These are phyloP conservation scores for Diplocarpon rosae DNA, from an alignment of 2,329 filamentous ascomycete genomes.

Conservation along the genomic window DNA sequence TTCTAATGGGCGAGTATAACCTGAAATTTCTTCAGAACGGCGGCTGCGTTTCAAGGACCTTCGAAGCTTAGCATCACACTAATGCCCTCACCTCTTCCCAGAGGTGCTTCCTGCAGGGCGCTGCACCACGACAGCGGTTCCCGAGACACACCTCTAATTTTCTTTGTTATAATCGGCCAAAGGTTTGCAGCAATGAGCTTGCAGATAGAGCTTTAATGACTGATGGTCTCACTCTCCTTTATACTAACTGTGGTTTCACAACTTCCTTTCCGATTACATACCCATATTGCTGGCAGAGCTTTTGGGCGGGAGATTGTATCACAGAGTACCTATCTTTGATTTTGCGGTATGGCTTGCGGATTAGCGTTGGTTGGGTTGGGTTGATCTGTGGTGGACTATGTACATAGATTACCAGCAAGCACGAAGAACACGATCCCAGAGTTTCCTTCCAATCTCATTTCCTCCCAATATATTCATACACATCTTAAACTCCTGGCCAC, in stretches of 20 bases:
- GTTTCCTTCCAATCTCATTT: too few species aligned
- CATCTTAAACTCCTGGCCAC: too few species aligned
- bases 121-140: too few species aligned
- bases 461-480: too few species aligned
- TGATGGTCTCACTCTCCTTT: conserved; percentile 12
- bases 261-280: conserved; percentile 9
- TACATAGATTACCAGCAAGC: conserved; percentile 9
- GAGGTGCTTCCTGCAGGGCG: not conserved
- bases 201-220: conserved; percentile 6
- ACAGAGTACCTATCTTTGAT: not conserved
- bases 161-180: conserved; percentile 7
- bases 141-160: not conserved
- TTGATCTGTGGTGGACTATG: conserved; percentile 5
- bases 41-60: not conserved
- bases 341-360: conserved; percentile 12
- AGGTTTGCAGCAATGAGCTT: conserved; percentile 1
- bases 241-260: not conserved
- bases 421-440: conserved; percentile 1
- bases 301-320: not conserved
- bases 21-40: conserved; percentile 3
- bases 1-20: conserved; percentile 6
- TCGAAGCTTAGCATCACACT: not conserved
- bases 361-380: conserved; percentile 1
- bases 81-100: not conserved
- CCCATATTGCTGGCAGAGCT: conserved; percentile 1